Percentiles rank a stretch among this genome's conserved stretches.
phyloP scores from a whole-genome alignment of 805 yeast genomes.

The Candida hispaniensis region DNA sequence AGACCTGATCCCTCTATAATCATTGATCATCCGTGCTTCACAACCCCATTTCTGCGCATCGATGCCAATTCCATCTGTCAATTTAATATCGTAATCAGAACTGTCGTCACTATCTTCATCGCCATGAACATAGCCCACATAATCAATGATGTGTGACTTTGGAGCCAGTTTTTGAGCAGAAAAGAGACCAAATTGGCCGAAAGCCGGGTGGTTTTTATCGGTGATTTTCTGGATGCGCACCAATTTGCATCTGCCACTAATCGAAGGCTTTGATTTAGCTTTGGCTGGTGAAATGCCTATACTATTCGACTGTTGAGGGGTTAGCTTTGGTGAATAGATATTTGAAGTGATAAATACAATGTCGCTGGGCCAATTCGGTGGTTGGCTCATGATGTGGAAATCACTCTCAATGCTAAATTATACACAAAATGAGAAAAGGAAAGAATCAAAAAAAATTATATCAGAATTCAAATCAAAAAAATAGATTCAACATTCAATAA shows the following conservation, averaged over 20 bases:
- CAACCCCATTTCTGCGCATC: slow-evolving; percentile 20
- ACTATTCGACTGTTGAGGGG: slow-evolving; percentile 14
- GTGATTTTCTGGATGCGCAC: slow-evolving; percentile 20
- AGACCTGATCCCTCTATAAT: slow-evolving; percentile 20
- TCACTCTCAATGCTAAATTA: too few species aligned
- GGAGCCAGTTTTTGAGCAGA: slow-evolving; percentile 19
- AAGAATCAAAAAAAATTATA: too few species aligned
- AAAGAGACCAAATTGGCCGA: slow-evolving; percentile 22
- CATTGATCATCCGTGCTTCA: slow-evolving; percentile 23
- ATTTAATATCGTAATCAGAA: slow-evolving; percentile 21
- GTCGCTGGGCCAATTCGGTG: slow-evolving; percentile 21
- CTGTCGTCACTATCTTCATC: slow-evolving; percentile 17
- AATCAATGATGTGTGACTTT: slow-evolving; percentile 19
- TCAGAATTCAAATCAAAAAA: too few species aligned
- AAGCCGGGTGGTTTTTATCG: slow-evolving; percentile 20
- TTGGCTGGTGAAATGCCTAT: slow-evolving; percentile 15
- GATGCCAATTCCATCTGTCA: slow-evolving; percentile 19
- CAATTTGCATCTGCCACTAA: slow-evolving; percentile 7
- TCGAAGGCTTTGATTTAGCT: slow-evolving; percentile 3
- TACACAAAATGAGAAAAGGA: too few species aligned
- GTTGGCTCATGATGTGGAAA: slow-evolving; percentile 6
- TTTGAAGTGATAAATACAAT: slow-evolving; percentile 17
- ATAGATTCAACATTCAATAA: too few species aligned
- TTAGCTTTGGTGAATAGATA: slow-evolving; percentile 18
- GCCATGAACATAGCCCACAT: slow-evolving; percentile 21